Conservation (phyloP, 2,329 filamentous ascomycete genomes). For the Knoxdaviesia capensis region DNA sequence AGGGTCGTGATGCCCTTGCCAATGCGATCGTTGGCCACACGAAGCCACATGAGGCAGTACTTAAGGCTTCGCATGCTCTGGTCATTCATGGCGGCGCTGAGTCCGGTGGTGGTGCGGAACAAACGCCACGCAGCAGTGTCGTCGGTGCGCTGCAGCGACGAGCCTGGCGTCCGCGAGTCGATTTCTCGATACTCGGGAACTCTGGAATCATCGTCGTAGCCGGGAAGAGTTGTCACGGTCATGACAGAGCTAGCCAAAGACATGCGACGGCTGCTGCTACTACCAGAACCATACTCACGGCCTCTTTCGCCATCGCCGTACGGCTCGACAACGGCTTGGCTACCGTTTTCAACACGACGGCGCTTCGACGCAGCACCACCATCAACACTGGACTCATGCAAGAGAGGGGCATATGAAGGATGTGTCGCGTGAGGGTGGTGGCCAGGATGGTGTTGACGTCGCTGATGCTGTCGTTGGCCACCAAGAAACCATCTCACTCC, state of each 20-base stretch:
- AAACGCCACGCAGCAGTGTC: constrained; percentile 27
- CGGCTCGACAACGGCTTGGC: too few species aligned
- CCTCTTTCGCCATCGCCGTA: constrained; percentile 4
- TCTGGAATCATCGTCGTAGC: constrained; percentile 1
- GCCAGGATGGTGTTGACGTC: constrained; percentile 54
- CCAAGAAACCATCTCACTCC: constrained; percentile 70
- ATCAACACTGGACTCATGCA: too few species aligned
- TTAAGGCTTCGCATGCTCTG: constrained; percentile 69
- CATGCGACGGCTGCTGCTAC: constrained; percentile 7
- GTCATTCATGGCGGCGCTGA: constrained; percentile 81
- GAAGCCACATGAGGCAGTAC: constrained; percentile 64
- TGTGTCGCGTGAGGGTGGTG: too few species aligned
- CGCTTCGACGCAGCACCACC: too few species aligned
- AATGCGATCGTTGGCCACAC: constrained; percentile 66
- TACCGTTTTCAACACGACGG: too few species aligned
- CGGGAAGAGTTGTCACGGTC: constrained; percentile 1
- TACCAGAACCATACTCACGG: constrained; percentile 9
- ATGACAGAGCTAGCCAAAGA: constrained; percentile 3
- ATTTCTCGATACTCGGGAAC: constrained; percentile 1
- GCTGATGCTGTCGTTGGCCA: constrained; percentile 13
- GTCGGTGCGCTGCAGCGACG: neutral
- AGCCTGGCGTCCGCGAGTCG: neutral
- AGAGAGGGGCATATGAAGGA: too few species aligned
- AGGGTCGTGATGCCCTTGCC: constrained; percentile 54
- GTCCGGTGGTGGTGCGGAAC: constrained; percentile 75